Percentiles rank a stretch among this genome's conserved stretches.
Conservation (phyloP, 1,139 yeast species). For the Diutina siamensis region DNA sequence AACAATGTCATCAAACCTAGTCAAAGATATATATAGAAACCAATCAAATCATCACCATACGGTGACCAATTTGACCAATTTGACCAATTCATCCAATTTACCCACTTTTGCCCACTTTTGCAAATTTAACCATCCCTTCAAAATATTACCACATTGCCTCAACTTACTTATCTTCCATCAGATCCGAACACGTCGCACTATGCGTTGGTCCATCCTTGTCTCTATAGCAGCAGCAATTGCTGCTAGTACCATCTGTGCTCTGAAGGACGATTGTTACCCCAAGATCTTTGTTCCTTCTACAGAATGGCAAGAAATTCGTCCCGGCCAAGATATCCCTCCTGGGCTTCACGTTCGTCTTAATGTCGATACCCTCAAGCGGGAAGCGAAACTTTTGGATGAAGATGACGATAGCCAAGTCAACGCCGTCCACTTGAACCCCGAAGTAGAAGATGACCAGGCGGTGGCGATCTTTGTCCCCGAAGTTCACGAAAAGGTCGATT, state of each 20-base stretch:
- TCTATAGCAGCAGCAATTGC: neutral
- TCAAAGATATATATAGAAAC: too few relatives aligned
- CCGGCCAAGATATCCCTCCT: conserved; percentile 62
- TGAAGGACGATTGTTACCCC: conserved; percentile 45
- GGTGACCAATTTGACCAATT: too few relatives aligned
- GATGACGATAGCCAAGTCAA: conserved; percentile 10
- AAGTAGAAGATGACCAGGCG: neutral
- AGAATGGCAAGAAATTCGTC: conserved; percentile 59
- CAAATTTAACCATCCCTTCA: too few relatives aligned
- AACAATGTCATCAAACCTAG: neutral
- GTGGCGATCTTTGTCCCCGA: neutral
- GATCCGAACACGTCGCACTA: neutral
- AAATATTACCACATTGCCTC: too few relatives aligned
- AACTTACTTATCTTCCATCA: neutral
- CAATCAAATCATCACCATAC: too few relatives aligned
- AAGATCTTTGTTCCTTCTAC: conserved; percentile 44
- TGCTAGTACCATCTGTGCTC: conserved; percentile 1
- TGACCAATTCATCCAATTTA: too few relatives aligned
- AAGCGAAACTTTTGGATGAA: conserved; percentile 46
- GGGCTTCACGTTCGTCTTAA: conserved; percentile 70
- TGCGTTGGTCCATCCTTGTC: neutral
- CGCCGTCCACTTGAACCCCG: neutral
- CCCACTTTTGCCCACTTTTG: too few relatives aligned
- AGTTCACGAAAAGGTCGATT: neutral
- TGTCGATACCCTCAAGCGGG: conserved; percentile 53